A percentile compares a stretch with the other conserved stretches of the same genome.
These are phyloP conservation scores for Aspergillus fijiensis DNA, from an alignment of 2,329 filamentous ascomycete species.

Conservation along the genomic window DNA sequence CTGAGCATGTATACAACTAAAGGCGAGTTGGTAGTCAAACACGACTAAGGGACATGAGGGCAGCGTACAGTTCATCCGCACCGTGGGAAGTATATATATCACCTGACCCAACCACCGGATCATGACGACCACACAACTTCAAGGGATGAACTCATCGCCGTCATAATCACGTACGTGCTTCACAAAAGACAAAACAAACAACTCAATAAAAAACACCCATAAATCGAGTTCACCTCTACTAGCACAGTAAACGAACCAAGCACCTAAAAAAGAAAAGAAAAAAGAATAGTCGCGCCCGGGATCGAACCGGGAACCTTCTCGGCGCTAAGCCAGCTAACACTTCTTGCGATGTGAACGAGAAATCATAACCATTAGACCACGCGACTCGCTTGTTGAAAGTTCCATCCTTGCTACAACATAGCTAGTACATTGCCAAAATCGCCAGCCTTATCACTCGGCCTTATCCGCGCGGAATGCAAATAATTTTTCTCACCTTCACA, in stretches of 20 bases:
- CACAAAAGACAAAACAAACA: too few species aligned
- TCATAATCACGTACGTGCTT: too few species aligned
- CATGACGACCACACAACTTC: too few species aligned
- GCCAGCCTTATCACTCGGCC: neutral
- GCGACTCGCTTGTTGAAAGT: constrained; percentile 11
- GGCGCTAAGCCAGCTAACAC: neutral
- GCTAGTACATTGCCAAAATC: neutral
- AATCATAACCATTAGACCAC: constrained; percentile 27
- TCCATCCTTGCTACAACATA: fast-evolving
- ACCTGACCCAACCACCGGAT: too few species aligned
- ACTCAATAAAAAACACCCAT: too few species aligned
- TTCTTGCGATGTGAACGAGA: constrained; percentile 21
- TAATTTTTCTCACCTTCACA: neutral
- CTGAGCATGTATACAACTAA: too few species aligned
- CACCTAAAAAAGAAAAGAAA: neutral
- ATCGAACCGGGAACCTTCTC: constrained; percentile 25
- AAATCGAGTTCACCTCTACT: too few species aligned
- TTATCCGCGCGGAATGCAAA: neutral
- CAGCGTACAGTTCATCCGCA: too few species aligned
- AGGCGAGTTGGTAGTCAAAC: too few species aligned
- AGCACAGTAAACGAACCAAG: neutral
- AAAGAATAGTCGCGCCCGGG: constrained; percentile 22
- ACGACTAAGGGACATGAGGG: too few species aligned
- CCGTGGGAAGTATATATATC: too few species aligned
- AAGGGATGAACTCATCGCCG: too few species aligned